Conservation (phyloP, 768 basidiomycete species). For the Leccinum broughii region DNA sequence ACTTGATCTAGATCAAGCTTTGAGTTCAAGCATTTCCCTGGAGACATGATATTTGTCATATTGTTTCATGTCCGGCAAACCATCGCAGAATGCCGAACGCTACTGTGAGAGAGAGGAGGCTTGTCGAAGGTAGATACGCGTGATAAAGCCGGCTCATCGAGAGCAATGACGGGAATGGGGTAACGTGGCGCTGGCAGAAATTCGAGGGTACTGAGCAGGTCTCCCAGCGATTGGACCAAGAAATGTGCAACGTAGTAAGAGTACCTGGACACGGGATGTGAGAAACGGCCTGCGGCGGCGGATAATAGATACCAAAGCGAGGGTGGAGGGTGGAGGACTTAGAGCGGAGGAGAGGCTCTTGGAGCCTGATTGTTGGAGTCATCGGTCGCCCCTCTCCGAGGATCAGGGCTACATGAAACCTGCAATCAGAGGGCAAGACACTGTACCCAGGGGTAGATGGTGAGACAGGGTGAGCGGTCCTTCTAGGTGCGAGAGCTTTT, state of each 20-base stretch:
- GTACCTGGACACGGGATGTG: background rate
- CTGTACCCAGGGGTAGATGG: background rate
- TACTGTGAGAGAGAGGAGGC: background rate
- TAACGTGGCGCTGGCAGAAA: background rate
- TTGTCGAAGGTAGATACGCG: background rate
- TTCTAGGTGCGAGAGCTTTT: background rate
- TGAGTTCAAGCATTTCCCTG: background rate
- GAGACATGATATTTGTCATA: background rate
- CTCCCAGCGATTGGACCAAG: background rate
- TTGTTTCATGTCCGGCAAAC: background rate
- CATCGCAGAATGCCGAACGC: background rate
- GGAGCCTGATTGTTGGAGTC: background rate
- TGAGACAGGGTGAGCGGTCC: background rate
- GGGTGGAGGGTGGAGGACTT: background rate
- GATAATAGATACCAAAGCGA: background rate
- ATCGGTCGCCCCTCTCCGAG: background rate
- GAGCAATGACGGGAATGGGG: background rate
- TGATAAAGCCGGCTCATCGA: background rate
- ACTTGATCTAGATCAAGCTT: background rate
- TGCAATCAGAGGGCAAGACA: background rate
- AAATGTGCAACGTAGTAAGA: background rate
- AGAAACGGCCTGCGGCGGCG: background rate
- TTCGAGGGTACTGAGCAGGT: background rate
- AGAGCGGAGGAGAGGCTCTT: background rate
- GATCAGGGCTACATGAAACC: background rate